A percentile compares a stretch with the other conserved stretches of the same genome.
Evolutionary conservation across 805 yeast species (phyloP).

Genomic region (Sugiyamaella valdiviana): DNA sequence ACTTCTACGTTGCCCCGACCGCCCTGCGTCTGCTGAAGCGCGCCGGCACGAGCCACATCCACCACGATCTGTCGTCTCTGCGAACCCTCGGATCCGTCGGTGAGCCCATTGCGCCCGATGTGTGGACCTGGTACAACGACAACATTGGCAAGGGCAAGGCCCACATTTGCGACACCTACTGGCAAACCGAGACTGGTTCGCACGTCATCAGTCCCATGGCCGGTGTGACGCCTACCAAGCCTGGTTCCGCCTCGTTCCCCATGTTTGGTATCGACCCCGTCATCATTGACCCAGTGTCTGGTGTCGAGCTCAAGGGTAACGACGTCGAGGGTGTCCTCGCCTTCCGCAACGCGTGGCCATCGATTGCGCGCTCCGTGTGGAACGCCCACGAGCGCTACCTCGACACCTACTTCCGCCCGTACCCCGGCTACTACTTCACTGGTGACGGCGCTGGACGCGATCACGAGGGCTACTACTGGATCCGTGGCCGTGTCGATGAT

Average conservation of each 20-base stretch:
- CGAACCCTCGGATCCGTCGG: constrained; percentile 93
- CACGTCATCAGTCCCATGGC: constrained; percentile 92
- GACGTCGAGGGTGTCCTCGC: constrained; percentile 97
- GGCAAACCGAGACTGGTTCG: constrained; percentile 98
- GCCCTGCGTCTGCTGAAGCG: constrained; percentile 80
- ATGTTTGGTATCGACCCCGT: constrained; percentile 90
- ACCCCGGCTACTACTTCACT: constrained; percentile 88
- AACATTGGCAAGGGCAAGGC: constrained; percentile 79
- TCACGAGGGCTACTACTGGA: constrained; percentile 94
- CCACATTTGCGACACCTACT: constrained; percentile 91
- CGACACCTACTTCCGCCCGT: constrained; percentile 89
- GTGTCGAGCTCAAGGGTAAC: constrained; percentile 73
- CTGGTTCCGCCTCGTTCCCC: constrained; percentile 95
- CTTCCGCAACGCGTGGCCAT: constrained; percentile 88
- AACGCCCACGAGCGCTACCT: constrained; percentile 78
- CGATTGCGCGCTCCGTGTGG: constrained; percentile 96
- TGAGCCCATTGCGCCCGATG: constrained; percentile 92
- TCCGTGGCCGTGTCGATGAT: constrained; percentile 96
- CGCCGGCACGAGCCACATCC: constrained; percentile 76
- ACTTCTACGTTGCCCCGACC: constrained; percentile 93
- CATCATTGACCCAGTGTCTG: constrained; percentile 88
- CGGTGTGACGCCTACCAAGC: constrained; percentile 90
- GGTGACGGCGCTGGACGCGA: constrained; percentile 99
- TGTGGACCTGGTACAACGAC: constrained; percentile 94
- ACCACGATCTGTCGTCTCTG: constrained; percentile 68